Evolutionary conservation across 2,329 filamentous ascomycete species (phyloP), one percentile per base, ranked within the genome.

Genomic region (Colletotrichum limetticola): DNA sequence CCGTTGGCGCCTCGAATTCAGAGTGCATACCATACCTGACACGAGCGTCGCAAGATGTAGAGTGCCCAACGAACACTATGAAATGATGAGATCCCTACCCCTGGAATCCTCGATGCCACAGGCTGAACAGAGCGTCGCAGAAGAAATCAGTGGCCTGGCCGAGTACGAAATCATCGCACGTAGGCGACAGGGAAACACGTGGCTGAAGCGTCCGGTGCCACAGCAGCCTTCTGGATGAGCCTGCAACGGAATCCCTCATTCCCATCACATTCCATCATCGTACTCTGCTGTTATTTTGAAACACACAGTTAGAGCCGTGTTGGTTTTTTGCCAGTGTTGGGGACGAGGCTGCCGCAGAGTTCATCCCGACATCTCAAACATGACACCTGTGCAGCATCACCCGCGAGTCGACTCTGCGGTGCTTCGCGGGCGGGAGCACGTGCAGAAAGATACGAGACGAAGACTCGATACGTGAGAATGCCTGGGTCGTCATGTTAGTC

Each of bases 221-320:
- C 42, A 4, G 42, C 42, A 49, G 42, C 42, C 42, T 8, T 49
- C 42, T 49, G 42, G 42, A 49, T 4, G 42, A 49, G 42, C 19
- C 42, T 49, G 42, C 53, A 16, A 28, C n/a, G 24, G 35, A 37
- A 37, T 55, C 64, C 37, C 53, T 14, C 53, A 56, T 24, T 28
- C 22, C 56, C 56, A 61, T 46, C 58, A 62, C 65, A 64, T 72
- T 73, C 46, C 60, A 24, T 57, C 49, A 49, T 57, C 60, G 32
- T 66, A 22, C 28, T 14, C 26, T 22, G 22, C 24, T 61, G 53
- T 61, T 24, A 55, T 66, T 55, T 26, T 66, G 52, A 66, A 66
- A 66, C 60, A 19, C 53, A 37, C 60, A 35, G 59, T 24, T 16
- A 68, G n/a, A n/a, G 19, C 30, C 42, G 28, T 32, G 46, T 42